A percentile compares a stretch with the other conserved stretches of the same genome.
Evolutionary conservation across 208 protist genomes (phyloP).

Genomic region (Wallacemonas sp.): DNA sequence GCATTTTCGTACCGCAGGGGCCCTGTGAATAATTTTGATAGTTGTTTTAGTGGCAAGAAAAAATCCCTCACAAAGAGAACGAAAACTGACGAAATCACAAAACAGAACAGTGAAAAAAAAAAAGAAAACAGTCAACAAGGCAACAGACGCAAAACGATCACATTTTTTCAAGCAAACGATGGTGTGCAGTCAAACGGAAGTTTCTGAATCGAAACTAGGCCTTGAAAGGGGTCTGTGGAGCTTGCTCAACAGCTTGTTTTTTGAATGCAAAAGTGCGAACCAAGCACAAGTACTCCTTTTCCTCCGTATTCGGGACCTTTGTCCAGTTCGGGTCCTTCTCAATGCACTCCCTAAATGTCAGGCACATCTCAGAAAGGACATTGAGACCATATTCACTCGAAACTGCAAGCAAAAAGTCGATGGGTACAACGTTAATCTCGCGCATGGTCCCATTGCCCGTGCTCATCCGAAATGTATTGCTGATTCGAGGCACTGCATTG

Average conservation of each 20-base stretch:
- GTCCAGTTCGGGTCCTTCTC: conserved; percentile 80
- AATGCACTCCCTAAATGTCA: conserved; percentile 74
- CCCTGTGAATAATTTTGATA: conserved; percentile 14
- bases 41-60: conserved; percentile 1
- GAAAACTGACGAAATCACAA: conserved; percentile 20
- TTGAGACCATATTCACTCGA: conserved; percentile 59
- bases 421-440: conserved; percentile 73
- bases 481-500: conserved; percentile 62
- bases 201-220: too few relatives aligned
- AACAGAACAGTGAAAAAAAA: conserved; percentile 11
- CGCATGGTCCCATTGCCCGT: conserved; percentile 40
- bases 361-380: conserved; percentile 66
- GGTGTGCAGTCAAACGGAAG: too few relatives aligned
- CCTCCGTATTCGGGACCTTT: conserved; percentile 54
- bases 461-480: conserved; percentile 61
- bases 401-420: conserved; percentile 82
- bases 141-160: too few relatives aligned
- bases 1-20: too few relatives aligned
- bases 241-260: conserved; percentile 60
- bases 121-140: conserved; percentile 4
- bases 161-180: conserved; percentile 4
- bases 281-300: conserved; percentile 78
- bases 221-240: conserved; percentile 12
- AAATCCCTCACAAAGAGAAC: conserved; percentile 3
- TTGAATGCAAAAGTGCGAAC: conserved; percentile 78